Percentiles rank a stretch among this genome's conserved stretches.
Conservation (phyloP, 257 asterid genomes). For the Cordia subcordata region DNA sequence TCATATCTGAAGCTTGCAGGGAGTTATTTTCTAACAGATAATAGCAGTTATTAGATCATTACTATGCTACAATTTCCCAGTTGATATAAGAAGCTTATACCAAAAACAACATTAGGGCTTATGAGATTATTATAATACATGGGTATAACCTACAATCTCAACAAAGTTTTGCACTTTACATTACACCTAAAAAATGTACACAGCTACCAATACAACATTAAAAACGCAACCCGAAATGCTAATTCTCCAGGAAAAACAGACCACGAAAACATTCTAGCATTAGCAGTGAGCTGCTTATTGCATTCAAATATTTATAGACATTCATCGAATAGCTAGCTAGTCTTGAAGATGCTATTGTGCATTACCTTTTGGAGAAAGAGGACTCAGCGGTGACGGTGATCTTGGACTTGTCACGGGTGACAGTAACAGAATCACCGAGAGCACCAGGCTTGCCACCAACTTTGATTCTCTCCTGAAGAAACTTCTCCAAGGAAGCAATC, state of each 20-base stretch:
- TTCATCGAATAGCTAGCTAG: background rate
- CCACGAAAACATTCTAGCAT: too few relatives aligned
- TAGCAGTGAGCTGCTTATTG: too few relatives aligned
- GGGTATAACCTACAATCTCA: background rate
- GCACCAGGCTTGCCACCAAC: constrained; percentile 55
- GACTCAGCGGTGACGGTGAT: constrained; percentile 49
- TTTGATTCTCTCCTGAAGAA: constrained; percentile 56
- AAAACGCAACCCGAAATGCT: too few relatives aligned
- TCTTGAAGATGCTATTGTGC: background rate
- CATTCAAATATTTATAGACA: background rate
- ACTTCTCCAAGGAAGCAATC: constrained; percentile 50
- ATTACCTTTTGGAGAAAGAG: constrained; percentile 50
- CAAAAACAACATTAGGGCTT: too few relatives aligned
- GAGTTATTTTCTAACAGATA: background rate
- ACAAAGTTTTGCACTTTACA: background rate
- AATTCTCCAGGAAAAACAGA: too few relatives aligned
- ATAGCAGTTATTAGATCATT: background rate
- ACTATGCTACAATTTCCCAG: background rate
- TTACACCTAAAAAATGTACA: background rate
- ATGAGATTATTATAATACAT: too few relatives aligned
- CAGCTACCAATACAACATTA: too few relatives aligned
- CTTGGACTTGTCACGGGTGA: constrained; percentile 45
- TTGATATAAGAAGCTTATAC: too few relatives aligned
- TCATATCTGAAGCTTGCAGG: background rate
- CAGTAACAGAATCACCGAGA: constrained; percentile 45